Evolutionary conservation across 768 basidiomycete genomes (phyloP).

Genomic region (Tricholoma flavovirens): DNA sequence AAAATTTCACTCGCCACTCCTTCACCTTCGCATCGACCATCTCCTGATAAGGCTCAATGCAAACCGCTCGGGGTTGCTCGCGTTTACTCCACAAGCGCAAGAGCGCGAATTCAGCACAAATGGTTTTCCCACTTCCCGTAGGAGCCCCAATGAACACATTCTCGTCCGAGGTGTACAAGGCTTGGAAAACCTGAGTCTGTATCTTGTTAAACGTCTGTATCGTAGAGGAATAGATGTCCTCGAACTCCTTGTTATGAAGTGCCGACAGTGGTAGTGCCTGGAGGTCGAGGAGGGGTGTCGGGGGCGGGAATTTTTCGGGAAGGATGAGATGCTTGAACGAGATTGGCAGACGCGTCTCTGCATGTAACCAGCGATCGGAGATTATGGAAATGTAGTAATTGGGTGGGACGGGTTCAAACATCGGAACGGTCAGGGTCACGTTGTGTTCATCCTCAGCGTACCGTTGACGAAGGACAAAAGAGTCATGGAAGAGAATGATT

Average conservation of each 20-base stretch:
- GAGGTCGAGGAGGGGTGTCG: constrained; percentile 89
- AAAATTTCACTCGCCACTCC: constrained; percentile 89
- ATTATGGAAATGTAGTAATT: constrained; percentile 97
- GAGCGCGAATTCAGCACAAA: constrained; percentile 95
- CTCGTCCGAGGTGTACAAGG: constrained; percentile 92
- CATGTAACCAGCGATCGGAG: constrained; percentile 93
- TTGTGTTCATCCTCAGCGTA: constrained; percentile 94
- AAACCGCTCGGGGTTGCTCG: constrained; percentile 80
- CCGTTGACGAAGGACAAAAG: constrained; percentile 84
- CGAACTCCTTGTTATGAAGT: constrained; percentile 90
- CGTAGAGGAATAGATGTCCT: constrained; percentile 74
- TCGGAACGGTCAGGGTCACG: constrained; percentile 90
- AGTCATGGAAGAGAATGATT: constrained; percentile 91
- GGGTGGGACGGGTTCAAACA: constrained; percentile 96
- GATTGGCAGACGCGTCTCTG: constrained; percentile 90
- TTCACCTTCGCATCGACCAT: constrained; percentile 89
- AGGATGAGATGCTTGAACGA: constrained; percentile 98
- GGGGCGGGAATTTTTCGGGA: constrained; percentile 92
- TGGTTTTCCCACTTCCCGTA: constrained; percentile 95
- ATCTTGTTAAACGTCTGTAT: constrained; percentile 96
- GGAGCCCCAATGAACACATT: constrained; percentile 97
- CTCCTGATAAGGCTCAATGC: constrained; percentile 95
- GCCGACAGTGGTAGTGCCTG: constrained; percentile 87
- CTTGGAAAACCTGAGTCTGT: constrained; percentile 98
- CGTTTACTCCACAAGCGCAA: constrained; percentile 91